Conservation (phyloP, 192 early-diverging fungal species). For the Podila epicladia region DNA sequence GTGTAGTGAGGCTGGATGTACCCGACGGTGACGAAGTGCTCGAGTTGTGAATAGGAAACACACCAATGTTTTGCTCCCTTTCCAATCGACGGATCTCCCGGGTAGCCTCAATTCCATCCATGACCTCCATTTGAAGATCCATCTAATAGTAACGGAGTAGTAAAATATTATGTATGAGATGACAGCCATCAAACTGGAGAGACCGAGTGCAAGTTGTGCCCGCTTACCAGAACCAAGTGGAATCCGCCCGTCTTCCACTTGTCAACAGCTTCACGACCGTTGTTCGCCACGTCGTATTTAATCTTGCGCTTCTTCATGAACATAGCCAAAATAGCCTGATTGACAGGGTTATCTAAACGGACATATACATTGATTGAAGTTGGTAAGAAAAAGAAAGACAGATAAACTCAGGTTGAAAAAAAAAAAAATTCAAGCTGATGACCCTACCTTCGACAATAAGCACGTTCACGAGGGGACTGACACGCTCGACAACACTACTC, state of each 20-base stretch:
- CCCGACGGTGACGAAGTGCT: conserved; percentile 2
- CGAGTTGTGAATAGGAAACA: conserved; percentile 53
- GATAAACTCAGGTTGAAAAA: not conserved
- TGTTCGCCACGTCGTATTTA: conserved; percentile 77
- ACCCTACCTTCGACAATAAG: conserved; percentile 78
- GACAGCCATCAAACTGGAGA: not conserved
- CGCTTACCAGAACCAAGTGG: conserved; percentile 70
- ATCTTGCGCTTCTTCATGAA: conserved; percentile 80
- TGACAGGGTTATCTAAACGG: conserved; percentile 76
- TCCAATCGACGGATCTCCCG: conserved; percentile 67
- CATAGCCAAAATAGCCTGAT: conserved; percentile 74
- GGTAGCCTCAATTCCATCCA: conserved; percentile 77
- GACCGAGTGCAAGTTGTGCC: not conserved
- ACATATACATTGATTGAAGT: not conserved
- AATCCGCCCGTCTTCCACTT: conserved; percentile 78
- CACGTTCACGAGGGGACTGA: conserved; percentile 76
- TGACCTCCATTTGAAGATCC: conserved; percentile 79
- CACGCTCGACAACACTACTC: conserved; percentile 40
- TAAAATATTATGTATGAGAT: not conserved
- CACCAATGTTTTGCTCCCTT: conserved; percentile 65
- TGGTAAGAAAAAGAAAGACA: conserved; percentile 8
- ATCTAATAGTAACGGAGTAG: conserved; percentile 52
- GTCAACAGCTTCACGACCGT: conserved; percentile 83
- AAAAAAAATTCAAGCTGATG: not conserved
- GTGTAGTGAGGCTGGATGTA: not conserved